Percentiles rank a stretch among this genome's conserved stretches.
Evolutionary conservation across 2,329 filamentous ascomycete species (phyloP).

Genomic region (Lecanicillium sp.): DNA sequence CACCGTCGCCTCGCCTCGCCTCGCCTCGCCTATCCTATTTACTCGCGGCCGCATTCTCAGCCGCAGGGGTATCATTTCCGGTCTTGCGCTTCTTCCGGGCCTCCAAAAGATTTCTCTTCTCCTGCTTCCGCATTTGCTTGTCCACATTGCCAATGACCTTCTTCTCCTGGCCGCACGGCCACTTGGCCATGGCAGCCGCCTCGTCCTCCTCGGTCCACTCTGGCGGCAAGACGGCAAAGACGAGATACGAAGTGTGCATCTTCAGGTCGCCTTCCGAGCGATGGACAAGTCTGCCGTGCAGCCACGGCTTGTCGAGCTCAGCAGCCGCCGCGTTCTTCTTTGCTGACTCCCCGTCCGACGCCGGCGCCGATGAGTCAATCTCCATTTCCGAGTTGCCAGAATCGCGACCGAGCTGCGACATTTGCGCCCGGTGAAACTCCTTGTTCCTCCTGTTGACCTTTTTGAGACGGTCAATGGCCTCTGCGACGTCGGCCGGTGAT

Average conservation of each 20-base stretch:
- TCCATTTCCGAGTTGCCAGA: slow-evolving; percentile 33
- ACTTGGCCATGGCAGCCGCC: slow-evolving; percentile 53
- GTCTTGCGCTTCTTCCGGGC: slow-evolving; percentile 37
- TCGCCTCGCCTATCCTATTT: background rate
- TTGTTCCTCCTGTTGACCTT: slow-evolving; percentile 64
- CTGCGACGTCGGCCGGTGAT: slow-evolving; percentile 65
- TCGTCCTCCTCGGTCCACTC: slow-evolving; percentile 84
- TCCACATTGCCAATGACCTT: slow-evolving; percentile 46
- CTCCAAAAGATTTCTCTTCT: slow-evolving; percentile 45
- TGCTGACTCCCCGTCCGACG: slow-evolving; percentile 15
- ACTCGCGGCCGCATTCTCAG: background rate
- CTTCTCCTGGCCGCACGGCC: slow-evolving; percentile 50
- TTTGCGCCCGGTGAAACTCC: slow-evolving; percentile 48
- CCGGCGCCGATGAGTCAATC: slow-evolving; percentile 22
- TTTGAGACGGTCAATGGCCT: slow-evolving; percentile 66
- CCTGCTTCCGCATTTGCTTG: slow-evolving; percentile 46
- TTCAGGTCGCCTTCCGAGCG: slow-evolving; percentile 83
- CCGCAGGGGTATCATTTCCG: slow-evolving; percentile 13
- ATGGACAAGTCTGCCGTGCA: slow-evolving; percentile 71
- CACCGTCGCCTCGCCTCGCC: too few relatives aligned
- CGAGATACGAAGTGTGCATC: slow-evolving; percentile 93
- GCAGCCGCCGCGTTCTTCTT: slow-evolving; percentile 14
- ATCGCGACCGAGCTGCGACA: slow-evolving; percentile 17
- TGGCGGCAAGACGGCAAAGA: slow-evolving; percentile 83
- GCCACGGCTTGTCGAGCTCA: slow-evolving; percentile 49